Conservation (phyloP, 306 rosid genomes). For the Ochetophila trinervis region DNA sequence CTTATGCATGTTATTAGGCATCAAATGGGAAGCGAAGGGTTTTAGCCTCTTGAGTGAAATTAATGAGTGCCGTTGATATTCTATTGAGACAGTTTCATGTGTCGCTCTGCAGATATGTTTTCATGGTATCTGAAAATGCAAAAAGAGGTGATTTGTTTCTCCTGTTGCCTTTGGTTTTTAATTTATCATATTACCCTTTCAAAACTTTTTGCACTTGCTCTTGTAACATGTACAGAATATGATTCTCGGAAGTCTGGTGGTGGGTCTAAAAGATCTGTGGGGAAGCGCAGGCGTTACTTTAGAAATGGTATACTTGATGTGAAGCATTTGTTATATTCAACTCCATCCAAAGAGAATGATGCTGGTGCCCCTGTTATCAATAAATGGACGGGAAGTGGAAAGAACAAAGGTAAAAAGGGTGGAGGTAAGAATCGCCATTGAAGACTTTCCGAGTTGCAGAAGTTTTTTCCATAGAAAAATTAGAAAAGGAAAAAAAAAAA, state of each 20-base stretch:
- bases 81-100: no score
- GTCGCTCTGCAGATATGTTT: not conserved
- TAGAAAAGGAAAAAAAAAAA: no score
- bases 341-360: slow-evolving; percentile 34
- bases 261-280: slow-evolving; percentile 36
- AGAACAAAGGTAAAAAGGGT: slow-evolving; percentile 30
- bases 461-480: no score
- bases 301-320: slow-evolving; percentile 76
- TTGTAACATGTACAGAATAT: slow-evolving; percentile 30
- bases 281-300: slow-evolving; percentile 55
- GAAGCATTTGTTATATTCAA: slow-evolving; percentile 51
- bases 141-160: slow-evolving; percentile 47
- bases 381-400: slow-evolving; percentile 34
- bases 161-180: not conserved
- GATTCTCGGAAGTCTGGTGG: slow-evolving; percentile 44
- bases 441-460: not conserved
- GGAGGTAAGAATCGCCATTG: slow-evolving; percentile 31
- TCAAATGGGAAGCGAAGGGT: no score
- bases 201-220: slow-evolving; percentile 6
- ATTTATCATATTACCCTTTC: no score
- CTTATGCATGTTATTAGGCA: no score
- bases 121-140: slow-evolving; percentile 33
- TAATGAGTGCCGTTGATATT: no score
- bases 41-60: no score
- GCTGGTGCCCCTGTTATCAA: slow-evolving; percentile 15